These are phyloP conservation scores for Pholiota molesta DNA, from an alignment of 768 basidiomycete species.

Conservation along the genomic window DNA sequence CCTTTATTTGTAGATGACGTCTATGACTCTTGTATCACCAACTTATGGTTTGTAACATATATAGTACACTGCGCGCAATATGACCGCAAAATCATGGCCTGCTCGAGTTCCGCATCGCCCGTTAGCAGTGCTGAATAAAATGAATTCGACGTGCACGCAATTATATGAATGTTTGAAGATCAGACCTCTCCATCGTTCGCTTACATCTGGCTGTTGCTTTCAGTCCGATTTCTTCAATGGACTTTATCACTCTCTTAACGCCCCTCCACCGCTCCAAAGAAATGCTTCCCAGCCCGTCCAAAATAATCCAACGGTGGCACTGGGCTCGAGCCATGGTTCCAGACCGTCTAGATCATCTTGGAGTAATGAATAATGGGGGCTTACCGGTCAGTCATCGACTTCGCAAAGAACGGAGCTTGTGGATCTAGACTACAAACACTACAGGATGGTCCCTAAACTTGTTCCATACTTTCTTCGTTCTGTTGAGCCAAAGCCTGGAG, in stretches of 20 bases:
- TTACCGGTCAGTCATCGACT: neutral
- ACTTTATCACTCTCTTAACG: no score
- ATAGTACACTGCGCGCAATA: slow-evolving; percentile 16
- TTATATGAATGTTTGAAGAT: no score
- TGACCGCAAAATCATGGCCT: no score
- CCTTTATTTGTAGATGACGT: neutral
- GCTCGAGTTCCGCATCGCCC: no score
- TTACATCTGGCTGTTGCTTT: no score
- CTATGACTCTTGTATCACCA: slow-evolving; percentile 1
- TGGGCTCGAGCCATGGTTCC: neutral
- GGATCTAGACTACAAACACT: neutral
- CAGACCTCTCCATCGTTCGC: no score
- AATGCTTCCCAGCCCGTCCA: no score
- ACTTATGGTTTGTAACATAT: slow-evolving; percentile 9
- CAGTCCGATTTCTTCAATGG: no score
- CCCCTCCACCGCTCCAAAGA: no score
- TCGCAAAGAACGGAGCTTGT: neutral
- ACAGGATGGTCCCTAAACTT: neutral
- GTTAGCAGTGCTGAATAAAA: no score
- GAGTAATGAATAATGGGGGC: neutral
- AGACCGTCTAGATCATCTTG: neutral
- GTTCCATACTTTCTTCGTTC: neutral
- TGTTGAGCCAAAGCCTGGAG: neutral
- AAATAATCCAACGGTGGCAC: neutral
- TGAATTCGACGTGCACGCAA: no score